Conservation (phyloP, 306 rosid genomes). For the Quercus variabilis region DNA sequence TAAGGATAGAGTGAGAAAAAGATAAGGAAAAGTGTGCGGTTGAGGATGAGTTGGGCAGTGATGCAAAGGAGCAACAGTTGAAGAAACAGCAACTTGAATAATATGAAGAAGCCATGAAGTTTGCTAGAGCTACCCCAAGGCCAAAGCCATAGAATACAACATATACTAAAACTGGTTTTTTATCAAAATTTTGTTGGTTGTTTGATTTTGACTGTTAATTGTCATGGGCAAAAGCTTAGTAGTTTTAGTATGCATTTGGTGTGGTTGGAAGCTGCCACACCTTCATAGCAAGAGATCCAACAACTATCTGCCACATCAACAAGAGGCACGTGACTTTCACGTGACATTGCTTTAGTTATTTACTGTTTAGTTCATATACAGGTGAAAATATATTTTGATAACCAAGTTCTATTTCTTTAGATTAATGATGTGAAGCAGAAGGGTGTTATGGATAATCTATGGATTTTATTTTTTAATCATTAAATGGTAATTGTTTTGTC, state of each 20-base stretch:
- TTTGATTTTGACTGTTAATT: not conserved
- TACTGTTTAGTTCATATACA: no score
- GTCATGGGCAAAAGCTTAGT: not conserved
- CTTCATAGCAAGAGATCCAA: not conserved
- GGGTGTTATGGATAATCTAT: no score
- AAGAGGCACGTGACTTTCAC: no score
- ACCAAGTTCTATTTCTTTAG: no score
- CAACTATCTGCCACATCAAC: not conserved
- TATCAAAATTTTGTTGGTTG: not conserved
- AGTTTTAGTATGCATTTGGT: not conserved
- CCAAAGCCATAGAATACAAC: conserved; percentile 18
- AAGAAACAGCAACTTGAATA: conserved; percentile 38
- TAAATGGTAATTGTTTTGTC: no score
- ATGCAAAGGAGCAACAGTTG: conserved; percentile 21
- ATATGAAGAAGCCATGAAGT: conserved; percentile 60
- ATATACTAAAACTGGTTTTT: not conserved
- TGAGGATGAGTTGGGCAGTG: conserved; percentile 40
- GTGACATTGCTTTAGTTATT: no score
- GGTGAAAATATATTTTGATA: no score
- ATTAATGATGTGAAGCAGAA: no score
- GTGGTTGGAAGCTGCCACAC: not conserved
- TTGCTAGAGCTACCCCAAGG: not conserved
- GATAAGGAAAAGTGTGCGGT: conserved; percentile 46
- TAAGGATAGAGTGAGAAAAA: conserved; percentile 34
- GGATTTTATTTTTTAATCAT: no score